Conservation (phyloP, 2,329 filamentous ascomycete species). For the Colletotrichum caudatum region DNA sequence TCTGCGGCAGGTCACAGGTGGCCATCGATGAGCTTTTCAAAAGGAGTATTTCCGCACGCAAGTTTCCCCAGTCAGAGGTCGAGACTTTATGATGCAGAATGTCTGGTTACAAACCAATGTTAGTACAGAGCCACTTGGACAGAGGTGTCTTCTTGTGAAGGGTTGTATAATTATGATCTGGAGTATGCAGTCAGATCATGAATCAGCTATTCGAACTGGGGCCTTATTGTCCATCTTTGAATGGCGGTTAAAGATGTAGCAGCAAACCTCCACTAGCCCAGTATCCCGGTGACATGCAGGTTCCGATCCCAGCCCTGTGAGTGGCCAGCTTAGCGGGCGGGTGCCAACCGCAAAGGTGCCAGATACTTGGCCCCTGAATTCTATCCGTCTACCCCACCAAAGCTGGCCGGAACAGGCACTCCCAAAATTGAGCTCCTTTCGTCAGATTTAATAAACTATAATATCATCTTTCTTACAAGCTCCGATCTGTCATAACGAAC, state of each 20-base stretch:
- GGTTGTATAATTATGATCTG: background rate
- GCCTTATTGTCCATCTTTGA: background rate
- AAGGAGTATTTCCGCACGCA: constrained; percentile 43
- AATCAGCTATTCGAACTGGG: background rate
- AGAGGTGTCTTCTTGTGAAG: background rate
- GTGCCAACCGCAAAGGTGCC: constrained; percentile 12
- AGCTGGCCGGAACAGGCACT: constrained; percentile 33
- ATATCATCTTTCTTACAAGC: constrained; percentile 16
- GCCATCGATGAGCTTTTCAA: constrained; percentile 46
- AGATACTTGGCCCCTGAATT: constrained; percentile 29
- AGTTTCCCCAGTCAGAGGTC: constrained; percentile 34
- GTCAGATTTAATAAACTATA: constrained; percentile 7
- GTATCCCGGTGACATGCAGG: constrained; percentile 9
- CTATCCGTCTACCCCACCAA: constrained; percentile 32
- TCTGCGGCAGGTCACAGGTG: constrained; percentile 43
- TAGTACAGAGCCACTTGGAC: background rate
- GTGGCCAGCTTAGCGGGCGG: constrained; percentile 13
- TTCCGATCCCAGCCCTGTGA: background rate
- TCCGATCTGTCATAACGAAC: constrained; percentile 21
- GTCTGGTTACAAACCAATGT: background rate
- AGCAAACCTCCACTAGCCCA: background rate
- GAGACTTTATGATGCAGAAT: background rate
- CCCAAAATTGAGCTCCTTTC: constrained; percentile 38
- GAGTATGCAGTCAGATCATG: background rate
- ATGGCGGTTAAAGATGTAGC: background rate